phyloP scores from a whole-genome alignment of 352 stramenopile genomes.

The Phytophthora nicotianae region DNA sequence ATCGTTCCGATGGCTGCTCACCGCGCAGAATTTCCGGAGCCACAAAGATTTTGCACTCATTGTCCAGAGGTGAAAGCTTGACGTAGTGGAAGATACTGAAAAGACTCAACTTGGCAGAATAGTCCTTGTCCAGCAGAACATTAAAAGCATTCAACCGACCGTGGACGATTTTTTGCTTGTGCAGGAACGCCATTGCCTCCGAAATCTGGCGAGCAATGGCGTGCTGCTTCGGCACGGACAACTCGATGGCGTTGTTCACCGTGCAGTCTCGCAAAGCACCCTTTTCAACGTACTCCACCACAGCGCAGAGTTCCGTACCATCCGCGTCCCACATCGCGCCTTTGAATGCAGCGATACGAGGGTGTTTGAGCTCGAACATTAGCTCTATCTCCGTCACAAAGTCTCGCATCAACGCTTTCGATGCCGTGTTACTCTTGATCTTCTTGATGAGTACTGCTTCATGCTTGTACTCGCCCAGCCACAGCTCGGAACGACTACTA shows the following conservation, averaged over 20 bases:
- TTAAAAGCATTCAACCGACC: conserved; percentile 81
- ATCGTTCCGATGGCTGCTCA: conserved; percentile 69
- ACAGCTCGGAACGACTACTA: conserved; percentile 74
- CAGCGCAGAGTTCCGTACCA: conserved; percentile 70
- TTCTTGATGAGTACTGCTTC: conserved; percentile 78
- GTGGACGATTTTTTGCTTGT: conserved; percentile 76
- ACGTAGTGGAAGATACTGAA: conserved; percentile 85
- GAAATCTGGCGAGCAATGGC: conserved; percentile 71
- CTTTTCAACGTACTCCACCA: conserved; percentile 73
- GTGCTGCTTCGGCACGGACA: conserved; percentile 68
- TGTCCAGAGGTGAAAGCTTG: conserved; percentile 70
- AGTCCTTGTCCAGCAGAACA: conserved; percentile 71
- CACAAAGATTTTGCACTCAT: conserved; percentile 68
- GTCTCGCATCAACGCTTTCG: conserved; percentile 65
- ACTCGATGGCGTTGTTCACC: conserved; percentile 34
- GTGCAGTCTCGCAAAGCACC: conserved; percentile 70
- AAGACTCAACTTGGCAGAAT: conserved; percentile 72
- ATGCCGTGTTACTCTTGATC: conserved; percentile 78
- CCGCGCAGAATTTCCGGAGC: conserved; percentile 74
- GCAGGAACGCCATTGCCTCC: conserved; percentile 69
- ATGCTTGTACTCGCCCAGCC: conserved; percentile 72
- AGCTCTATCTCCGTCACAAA: conserved; percentile 85
- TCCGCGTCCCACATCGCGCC: conserved; percentile 78
- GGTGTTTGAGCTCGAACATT: conserved; percentile 72
- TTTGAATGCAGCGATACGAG: conserved; percentile 70